Evolutionary conservation across 1,139 yeast species (phyloP).

Genomic region (Pichia kudriavzevii): DNA sequence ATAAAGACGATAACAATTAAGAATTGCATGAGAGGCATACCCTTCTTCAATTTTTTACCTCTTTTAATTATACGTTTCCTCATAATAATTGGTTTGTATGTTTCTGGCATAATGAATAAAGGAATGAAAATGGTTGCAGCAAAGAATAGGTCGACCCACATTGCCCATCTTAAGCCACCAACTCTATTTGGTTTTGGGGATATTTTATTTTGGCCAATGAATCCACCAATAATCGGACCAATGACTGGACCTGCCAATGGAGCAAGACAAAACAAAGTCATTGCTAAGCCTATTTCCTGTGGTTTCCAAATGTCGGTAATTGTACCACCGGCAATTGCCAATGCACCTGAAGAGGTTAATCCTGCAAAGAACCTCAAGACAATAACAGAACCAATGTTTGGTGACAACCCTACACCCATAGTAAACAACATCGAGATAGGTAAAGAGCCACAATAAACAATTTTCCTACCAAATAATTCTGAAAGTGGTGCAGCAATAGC

Average conservation of each 20-base stretch:
- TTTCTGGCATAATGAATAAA: constrained; percentile 55
- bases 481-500: constrained; percentile 71
- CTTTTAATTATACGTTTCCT: constrained; percentile 51
- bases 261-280: constrained; percentile 62
- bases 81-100: constrained; percentile 58
- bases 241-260: constrained; percentile 77
- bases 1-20: constrained; percentile 34
- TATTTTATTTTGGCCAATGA: constrained; percentile 51
- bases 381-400: constrained; percentile 49
- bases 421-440: constrained; percentile 68
- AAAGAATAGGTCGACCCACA: constrained; percentile 71
- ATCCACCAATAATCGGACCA: constrained; percentile 80
- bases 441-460: constrained; percentile 50
- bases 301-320: constrained; percentile 68
- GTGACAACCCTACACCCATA: constrained; percentile 66
- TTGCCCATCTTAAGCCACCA: constrained; percentile 65
- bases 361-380: constrained; percentile 78
- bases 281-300: constrained; percentile 58
- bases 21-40: constrained; percentile 26
- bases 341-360: constrained; percentile 72
- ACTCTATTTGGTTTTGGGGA: constrained; percentile 15
- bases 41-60: constrained; percentile 40
- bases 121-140: constrained; percentile 60
- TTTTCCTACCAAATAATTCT: constrained; percentile 65
- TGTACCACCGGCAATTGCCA: constrained; percentile 84